These are phyloP conservation scores for Aureobasidium sp. DNA, from an alignment of 2,329 filamentous ascomycete genomes.

Conservation along the genomic window DNA sequence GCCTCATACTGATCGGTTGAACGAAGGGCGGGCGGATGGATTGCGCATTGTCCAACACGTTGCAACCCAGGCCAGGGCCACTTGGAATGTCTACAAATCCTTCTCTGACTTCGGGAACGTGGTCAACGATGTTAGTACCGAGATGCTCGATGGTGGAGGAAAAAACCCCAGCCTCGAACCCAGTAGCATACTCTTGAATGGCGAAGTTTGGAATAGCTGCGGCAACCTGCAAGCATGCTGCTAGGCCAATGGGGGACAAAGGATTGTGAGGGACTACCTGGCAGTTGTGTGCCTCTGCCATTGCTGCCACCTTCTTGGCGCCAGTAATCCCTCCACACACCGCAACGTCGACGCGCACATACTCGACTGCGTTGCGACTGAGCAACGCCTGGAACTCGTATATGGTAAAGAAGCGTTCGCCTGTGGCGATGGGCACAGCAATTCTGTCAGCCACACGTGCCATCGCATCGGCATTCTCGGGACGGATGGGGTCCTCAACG, in stretches of 20 bases:
- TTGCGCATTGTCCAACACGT: neutral
- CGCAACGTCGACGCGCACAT: neutral
- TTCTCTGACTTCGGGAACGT: neutral
- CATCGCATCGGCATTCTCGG: neutral
- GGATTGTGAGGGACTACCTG: neutral
- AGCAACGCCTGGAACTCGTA: neutral
- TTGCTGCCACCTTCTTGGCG: neutral
- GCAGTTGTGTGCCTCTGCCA: neutral
- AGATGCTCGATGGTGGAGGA: neutral
- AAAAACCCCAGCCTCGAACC: neutral
- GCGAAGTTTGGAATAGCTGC: neutral
- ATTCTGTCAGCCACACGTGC: neutral
- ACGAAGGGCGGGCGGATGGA: neutral
- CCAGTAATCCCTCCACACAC: neutral
- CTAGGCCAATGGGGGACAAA: neutral
- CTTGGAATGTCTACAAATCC: neutral
- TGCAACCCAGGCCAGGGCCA: neutral
- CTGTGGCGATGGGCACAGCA: neutral
- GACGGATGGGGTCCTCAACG: neutral
- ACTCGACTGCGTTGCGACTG: neutral
- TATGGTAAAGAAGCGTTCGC: neutral
- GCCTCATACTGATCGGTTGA: neutral
- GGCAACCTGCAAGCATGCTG: neutral
- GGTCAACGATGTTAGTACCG: neutral
- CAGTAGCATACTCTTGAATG: neutral